Percentiles rank a stretch among this genome's conserved stretches.
Conservation (phyloP, 2,329 filamentous ascomycete genomes). For the Penicillium sp. region DNA sequence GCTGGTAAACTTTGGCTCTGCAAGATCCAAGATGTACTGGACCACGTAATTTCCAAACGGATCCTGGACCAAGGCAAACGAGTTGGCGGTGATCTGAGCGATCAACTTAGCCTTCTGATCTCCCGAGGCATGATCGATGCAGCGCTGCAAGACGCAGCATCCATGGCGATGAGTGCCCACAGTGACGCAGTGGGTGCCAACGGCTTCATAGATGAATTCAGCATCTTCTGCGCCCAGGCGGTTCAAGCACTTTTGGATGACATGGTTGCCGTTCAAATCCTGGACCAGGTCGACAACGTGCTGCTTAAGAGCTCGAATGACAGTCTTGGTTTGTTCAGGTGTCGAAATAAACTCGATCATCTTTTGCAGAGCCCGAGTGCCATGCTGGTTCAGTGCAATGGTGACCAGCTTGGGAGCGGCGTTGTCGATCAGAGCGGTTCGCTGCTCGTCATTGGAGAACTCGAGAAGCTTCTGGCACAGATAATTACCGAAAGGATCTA, state of each 20-base stretch:
- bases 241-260: conserved; percentile 98
- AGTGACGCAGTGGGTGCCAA: conserved; percentile 79
- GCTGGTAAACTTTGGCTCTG: conserved; percentile 82
- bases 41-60: conserved; percentile 98
- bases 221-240: conserved; percentile 81
- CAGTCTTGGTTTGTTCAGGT: conserved; percentile 77
- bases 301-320: conserved; percentile 78
- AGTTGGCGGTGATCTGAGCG: conserved; percentile 79
- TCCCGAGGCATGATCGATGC: conserved; percentile 93
- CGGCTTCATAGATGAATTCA: conserved; percentile 95
- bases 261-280: conserved; percentile 96
- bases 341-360: conserved; percentile 98
- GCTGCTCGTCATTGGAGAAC: conserved; percentile 91
- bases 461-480: conserved; percentile 97
- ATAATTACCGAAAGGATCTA: conserved; percentile 97
- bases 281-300: conserved; percentile 93
- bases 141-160: conserved; percentile 95
- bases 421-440: conserved; percentile 87
- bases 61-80: conserved; percentile 87
- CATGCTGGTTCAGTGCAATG: conserved; percentile 95
- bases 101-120: conserved; percentile 86
- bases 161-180: conserved; percentile 97
- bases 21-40: conserved; percentile 95
- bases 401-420: conserved; percentile 82
- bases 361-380: conserved; percentile 93